phyloP scores from a whole-genome alignment of 495 filamentous ascomycete genomes.

The Apiosordaria backusii region DNA sequence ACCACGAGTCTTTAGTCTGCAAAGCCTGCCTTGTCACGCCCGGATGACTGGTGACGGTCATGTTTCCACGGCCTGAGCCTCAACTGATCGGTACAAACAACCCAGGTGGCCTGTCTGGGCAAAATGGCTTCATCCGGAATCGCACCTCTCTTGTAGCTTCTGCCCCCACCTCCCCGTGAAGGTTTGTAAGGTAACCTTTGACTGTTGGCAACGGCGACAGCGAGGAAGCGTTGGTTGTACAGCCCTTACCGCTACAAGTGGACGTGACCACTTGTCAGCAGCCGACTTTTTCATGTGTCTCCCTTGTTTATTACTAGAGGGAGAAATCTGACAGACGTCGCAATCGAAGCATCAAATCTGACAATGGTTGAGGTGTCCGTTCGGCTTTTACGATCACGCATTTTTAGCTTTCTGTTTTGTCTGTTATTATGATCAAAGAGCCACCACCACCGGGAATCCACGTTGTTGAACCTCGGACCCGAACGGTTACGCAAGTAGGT shows the following conservation, averaged over 20 bases:
- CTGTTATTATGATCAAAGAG: too few relatives aligned
- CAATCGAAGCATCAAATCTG: background rate
- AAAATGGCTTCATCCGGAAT: too few relatives aligned
- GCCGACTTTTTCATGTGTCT: too few relatives aligned
- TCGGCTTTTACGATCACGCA: background rate
- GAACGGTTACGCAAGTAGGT: background rate
- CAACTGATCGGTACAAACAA: too few relatives aligned
- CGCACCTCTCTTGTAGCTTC: too few relatives aligned
- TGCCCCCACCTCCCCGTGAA: too few relatives aligned
- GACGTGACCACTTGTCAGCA: too few relatives aligned
- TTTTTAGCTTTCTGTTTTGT: too few relatives aligned
- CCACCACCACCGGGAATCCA: background rate
- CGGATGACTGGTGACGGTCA: too few relatives aligned
- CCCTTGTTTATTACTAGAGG: background rate
- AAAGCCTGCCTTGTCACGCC: background rate
- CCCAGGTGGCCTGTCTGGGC: too few relatives aligned
- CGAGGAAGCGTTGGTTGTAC: background rate
- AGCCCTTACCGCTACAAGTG: background rate
- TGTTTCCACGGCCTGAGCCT: background rate
- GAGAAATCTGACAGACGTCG: background rate
- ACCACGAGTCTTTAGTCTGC: background rate
- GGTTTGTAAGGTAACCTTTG: too few relatives aligned
- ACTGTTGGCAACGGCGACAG: background rate
- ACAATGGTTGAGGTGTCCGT: background rate
- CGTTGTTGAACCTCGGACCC: background rate